Base-by-base conservation (phyloP, 148 eudicot species). In the Fagopyrum homotropicum region DNA sequence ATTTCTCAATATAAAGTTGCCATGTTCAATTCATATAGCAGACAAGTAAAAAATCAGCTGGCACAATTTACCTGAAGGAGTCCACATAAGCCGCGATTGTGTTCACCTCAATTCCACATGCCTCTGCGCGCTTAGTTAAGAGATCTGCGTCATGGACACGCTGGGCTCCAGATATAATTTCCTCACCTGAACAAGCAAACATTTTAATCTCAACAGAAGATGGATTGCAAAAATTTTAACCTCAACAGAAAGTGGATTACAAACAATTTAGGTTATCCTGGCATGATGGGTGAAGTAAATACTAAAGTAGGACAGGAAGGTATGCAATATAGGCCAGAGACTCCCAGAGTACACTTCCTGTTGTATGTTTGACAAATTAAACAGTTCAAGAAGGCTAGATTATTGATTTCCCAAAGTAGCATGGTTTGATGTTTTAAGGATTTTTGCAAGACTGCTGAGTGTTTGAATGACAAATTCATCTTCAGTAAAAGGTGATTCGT, bases 141-240 rank as follows among this genome's bases (percentile, higher is more conserved):
- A 87, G 79, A 16, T 83, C 92, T 29, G 98, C 87, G 64, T 87
- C 80, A 73, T 94, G 98, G 56, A 91, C 82, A 89, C 98, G 97
- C 74, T 91, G 98, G 73, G 98, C 98, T 85, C 98, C 98, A n/a
- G 98, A 94, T 68, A 94, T 91, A 9, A 94, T 94, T 81, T 94
- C 98, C 84, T 94, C 97, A 47, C 98, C 98, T 94, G 77, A 72
- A 74, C 19, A 66, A 66, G 71, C 47, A 43, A 15, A 35, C 47
- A 12, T 43, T 66, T 66, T 35, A 66, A 22, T 43, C 22, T 22
- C 22, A 12, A n/a, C 30, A n/a, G 71, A 40, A 66, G 71, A 66
- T 64, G 19, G 26, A 22, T 22, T 22, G 71, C 47, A 43, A 15
- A 35, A 17, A 12, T 43, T 66, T 66, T 35, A 66, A 22, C 12